Percentiles rank a stretch among this genome's conserved stretches.
Conservation (phyloP, 2,329 filamentous ascomycete species). For the Sporothrix globosa region DNA sequence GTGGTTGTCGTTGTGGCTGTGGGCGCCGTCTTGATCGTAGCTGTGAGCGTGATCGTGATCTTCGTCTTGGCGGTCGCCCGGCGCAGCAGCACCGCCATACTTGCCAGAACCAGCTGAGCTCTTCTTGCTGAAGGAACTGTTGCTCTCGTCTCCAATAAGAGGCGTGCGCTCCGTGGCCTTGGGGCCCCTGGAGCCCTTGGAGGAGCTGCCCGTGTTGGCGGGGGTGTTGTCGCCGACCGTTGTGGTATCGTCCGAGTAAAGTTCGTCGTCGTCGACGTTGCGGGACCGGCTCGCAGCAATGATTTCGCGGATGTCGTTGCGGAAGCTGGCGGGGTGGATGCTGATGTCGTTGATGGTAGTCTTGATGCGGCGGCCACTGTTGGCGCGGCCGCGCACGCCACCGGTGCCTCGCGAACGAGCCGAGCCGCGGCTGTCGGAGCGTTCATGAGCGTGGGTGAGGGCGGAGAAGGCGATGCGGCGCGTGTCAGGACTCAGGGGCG, state of each 20-base stretch:
- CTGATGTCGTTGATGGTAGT: constrained; percentile 72
- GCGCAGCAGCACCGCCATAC: constrained; percentile 9
- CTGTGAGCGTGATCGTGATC: constrained; percentile 38
- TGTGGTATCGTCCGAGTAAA: constrained; percentile 50
- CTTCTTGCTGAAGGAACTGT: constrained; percentile 31
- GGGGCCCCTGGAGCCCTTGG: constrained; percentile 4
- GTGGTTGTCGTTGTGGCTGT: constrained; percentile 40
- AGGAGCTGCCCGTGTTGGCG: constrained; percentile 35
- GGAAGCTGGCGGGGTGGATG: constrained; percentile 86
- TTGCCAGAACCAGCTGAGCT: constrained; percentile 4
- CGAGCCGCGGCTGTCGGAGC: constrained; percentile 38
- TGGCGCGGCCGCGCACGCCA: constrained; percentile 50
- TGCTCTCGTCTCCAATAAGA: constrained; percentile 41
- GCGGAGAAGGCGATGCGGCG: constrained; percentile 49
- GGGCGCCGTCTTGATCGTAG: constrained; percentile 39
- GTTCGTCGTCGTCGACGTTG: constrained; percentile 55
- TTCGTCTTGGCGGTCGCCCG: not conserved
- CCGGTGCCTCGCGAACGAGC: constrained; percentile 44
- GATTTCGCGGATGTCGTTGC: constrained; percentile 78
- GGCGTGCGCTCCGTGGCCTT: constrained; percentile 47
- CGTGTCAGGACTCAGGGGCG: constrained; percentile 42
- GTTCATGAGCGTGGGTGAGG: constrained; percentile 36
- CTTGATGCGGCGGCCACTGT: constrained; percentile 58
- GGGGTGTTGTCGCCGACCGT: constrained; percentile 41
- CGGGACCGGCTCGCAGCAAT: constrained; percentile 76